phyloP scores from a whole-genome alignment of 2,329 filamentous ascomycete species.

The Conoideocrella luteorostrata region DNA sequence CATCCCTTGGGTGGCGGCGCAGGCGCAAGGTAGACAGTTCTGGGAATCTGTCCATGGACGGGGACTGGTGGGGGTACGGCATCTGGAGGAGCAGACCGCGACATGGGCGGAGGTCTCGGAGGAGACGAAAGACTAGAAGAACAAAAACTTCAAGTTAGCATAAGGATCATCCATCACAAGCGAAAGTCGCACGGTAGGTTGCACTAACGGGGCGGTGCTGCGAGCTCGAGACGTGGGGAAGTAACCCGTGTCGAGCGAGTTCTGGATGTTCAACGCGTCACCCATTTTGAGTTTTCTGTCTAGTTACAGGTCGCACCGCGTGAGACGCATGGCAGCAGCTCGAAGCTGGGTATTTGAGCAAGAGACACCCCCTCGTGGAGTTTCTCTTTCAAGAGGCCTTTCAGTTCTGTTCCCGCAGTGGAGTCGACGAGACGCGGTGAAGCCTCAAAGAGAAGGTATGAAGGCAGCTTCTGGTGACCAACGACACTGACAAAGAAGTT shows the following conservation, averaged over 20 bases:
- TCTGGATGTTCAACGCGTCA: constrained; percentile 37
- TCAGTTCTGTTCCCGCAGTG: too few species aligned
- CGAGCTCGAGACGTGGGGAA: constrained; percentile 41
- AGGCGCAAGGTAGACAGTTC: constrained; percentile 10
- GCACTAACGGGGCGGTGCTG: constrained; percentile 22
- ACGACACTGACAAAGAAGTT: not conserved
- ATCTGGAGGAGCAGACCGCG: constrained; percentile 10
- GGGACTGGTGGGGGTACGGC: constrained; percentile 12
- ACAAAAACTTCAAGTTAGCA: not conserved
- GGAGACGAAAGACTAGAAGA: constrained; percentile 8
- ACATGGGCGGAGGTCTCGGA: constrained; percentile 14
- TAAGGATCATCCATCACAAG: not conserved
- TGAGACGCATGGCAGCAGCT: constrained; percentile 16
- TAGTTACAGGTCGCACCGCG: constrained; percentile 11
- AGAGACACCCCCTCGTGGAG: too few species aligned
- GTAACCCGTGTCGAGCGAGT: constrained; percentile 42
- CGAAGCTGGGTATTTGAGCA: not conserved
- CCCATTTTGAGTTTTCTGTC: constrained; percentile 30
- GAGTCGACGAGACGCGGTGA: too few species aligned
- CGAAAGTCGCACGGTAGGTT: not conserved
- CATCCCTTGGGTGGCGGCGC: constrained; percentile 16
- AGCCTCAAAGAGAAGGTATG: too few species aligned
- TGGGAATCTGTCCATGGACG: constrained; percentile 8
- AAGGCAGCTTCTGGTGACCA: too few species aligned
- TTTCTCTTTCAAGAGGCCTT: too few species aligned